Evolutionary conservation across 75 land plant species (phyloP).

Genomic region (Larix kaempferi): DNA sequence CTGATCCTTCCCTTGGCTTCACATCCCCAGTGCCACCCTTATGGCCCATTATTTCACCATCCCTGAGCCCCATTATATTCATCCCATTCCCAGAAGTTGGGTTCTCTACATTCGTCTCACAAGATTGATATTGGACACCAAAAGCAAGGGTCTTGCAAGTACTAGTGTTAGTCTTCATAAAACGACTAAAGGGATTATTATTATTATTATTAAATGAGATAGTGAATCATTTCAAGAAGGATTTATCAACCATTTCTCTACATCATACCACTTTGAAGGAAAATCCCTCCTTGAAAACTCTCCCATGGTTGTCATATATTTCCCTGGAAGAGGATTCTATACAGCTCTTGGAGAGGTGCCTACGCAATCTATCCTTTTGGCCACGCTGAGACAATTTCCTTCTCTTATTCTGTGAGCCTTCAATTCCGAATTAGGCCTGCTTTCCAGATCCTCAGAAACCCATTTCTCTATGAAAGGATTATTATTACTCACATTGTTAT

Average conservation of each 20-base stretch:
- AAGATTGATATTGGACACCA: not conserved
- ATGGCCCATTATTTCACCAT: not conserved
- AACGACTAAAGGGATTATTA: not conserved
- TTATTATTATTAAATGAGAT: constrained; percentile 21
- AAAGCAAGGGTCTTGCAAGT: not conserved
- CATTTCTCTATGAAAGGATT: too few species aligned
- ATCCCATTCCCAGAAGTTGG: not conserved
- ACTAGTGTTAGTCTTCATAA: not conserved
- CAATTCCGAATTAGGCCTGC: constrained; percentile 4
- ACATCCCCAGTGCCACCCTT: not conserved
- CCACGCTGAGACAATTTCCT: constrained; percentile 14
- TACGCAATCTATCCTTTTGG: constrained; percentile 31
- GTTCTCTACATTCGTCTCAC: not conserved
- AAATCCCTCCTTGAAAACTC: constrained; percentile 34
- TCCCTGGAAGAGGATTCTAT: not conserved
- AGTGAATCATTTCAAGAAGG: constrained; percentile 42
- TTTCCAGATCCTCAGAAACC: not conserved
- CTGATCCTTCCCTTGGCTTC: not conserved
- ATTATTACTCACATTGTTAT: not conserved
- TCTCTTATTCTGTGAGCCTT: constrained; percentile 26
- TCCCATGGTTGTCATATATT: constrained; percentile 8
- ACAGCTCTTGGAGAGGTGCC: constrained; percentile 48
- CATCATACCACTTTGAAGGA: constrained; percentile 80
- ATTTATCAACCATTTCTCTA: constrained; percentile 66
- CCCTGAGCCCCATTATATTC: not conserved